Percentiles rank a stretch among this genome's conserved stretches.
Conservation (phyloP, 768 basidiomycete species). For the Rhodosporidiobolus odoratus region DNA sequence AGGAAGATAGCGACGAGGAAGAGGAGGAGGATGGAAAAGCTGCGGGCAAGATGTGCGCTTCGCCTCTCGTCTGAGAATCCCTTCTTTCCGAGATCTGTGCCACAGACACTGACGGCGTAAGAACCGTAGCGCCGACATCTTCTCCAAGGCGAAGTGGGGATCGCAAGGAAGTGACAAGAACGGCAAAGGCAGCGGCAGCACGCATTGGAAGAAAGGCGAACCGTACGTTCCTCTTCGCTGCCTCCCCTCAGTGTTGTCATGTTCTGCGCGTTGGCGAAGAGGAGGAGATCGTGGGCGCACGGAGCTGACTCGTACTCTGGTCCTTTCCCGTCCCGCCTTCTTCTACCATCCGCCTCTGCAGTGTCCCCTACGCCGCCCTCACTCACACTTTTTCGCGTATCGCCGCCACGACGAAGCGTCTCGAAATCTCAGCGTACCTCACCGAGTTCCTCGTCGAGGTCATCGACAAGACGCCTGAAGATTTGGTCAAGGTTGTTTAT, state of each 20-base stretch:
- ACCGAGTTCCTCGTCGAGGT: slow-evolving; percentile 85
- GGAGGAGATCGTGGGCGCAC: neutral
- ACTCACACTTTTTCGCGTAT: slow-evolving; percentile 82
- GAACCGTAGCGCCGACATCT: slow-evolving; percentile 33
- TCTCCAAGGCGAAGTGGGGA: slow-evolving; percentile 20
- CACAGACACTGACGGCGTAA: neutral
- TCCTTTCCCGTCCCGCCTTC: neutral
- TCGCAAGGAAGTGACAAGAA: neutral
- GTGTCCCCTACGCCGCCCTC: slow-evolving; percentile 90
- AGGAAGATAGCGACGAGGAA: slow-evolving; percentile 28
- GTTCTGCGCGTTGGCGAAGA: neutral
- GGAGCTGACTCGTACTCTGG: too few species aligned
- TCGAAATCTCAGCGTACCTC: slow-evolving; percentile 83
- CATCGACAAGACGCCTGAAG: slow-evolving; percentile 73
- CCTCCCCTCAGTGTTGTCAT: neutral
- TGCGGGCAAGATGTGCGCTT: slow-evolving; percentile 31
- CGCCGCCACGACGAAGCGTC: slow-evolving; percentile 87
- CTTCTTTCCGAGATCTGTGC: neutral
- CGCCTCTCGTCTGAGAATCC: neutral
- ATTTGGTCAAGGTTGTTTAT: slow-evolving; percentile 81
- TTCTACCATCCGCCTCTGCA: slow-evolving; percentile 43
- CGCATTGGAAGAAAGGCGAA: slow-evolving; percentile 30
- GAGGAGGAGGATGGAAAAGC: slow-evolving; percentile 30
- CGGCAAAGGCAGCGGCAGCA: slow-evolving; percentile 4
- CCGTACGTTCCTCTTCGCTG: slow-evolving; percentile 15